Evolutionary conservation across 768 basidiomycete species (phyloP).

Genomic region (Collybia mongolica): DNA sequence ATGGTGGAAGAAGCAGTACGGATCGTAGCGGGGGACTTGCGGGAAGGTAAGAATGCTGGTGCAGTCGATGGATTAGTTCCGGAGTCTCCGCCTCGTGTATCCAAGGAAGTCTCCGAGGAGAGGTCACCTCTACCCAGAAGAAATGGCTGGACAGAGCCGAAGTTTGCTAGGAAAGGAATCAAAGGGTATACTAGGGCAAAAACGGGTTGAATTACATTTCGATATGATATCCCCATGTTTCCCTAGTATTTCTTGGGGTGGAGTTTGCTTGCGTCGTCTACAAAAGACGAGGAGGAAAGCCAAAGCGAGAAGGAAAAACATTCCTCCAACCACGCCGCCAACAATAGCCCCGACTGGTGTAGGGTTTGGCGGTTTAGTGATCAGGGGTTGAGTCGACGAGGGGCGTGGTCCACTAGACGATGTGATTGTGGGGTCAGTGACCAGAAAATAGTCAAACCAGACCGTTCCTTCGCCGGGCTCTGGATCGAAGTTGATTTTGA

Average conservation of each 20-base stretch:
- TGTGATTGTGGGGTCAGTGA: constrained; percentile 21
- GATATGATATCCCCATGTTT: no score
- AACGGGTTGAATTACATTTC: neutral
- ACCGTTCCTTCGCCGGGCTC: constrained; percentile 34
- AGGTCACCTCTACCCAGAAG: neutral
- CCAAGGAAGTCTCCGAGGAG: neutral
- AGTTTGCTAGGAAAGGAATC: neutral
- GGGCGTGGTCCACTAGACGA: constrained; percentile 7
- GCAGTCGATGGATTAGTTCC: constrained; percentile 1
- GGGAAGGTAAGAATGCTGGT: constrained; percentile 1
- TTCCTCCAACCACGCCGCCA: constrained; percentile 26
- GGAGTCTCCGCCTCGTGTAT: neutral
- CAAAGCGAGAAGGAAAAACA: constrained; percentile 17
- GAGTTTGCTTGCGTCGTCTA: constrained; percentile 14
- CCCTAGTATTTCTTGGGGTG: no score
- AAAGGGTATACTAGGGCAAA: neutral
- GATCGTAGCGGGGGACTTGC: neutral
- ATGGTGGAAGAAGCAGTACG: neutral
- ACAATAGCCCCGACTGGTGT: constrained; percentile 23
- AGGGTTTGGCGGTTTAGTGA: constrained; percentile 3
- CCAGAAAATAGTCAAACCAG: constrained; percentile 41
- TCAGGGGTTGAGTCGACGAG: constrained; percentile 5
- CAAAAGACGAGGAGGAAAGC: constrained; percentile 18
- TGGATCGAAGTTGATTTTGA: constrained; percentile 22
- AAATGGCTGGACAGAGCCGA: constrained; percentile 3